Percentiles rank a stretch among this genome's conserved stretches.
These are phyloP conservation scores for Diaporthe eres DNA, from an alignment of 2,329 filamentous ascomycete genomes.

Conservation along the genomic window DNA sequence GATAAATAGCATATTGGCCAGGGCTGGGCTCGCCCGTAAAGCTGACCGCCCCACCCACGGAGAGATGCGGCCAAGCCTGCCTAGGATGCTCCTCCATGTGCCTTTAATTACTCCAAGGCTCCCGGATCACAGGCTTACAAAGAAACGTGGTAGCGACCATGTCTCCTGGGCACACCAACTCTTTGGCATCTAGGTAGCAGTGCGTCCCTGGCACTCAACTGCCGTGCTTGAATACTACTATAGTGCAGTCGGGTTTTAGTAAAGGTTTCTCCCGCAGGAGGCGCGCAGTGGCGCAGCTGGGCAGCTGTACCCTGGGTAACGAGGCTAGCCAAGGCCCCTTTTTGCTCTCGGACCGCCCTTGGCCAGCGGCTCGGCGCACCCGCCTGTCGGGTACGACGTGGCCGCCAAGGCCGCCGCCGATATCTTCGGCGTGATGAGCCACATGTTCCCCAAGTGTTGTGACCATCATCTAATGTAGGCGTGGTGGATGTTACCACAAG, in stretches of 20 bases:
- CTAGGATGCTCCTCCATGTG: slow-evolving; percentile 4
- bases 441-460: neutral
- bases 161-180: neutral
- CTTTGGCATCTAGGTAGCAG: neutral
- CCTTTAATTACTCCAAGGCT: neutral
- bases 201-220: slow-evolving; percentile 4
- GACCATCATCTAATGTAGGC: neutral
- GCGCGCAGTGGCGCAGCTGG: neutral
- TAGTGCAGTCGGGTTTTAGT: neutral
- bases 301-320: neutral
- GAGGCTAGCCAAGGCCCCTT: neutral
- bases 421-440: neutral
- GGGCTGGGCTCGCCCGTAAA: slow-evolving; percentile 16
- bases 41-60: neutral
- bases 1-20: slow-evolving; percentile 16
- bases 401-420: slow-evolving; percentile 12
- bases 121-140: neutral
- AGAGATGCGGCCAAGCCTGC: slow-evolving; percentile 6
- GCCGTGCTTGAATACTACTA: neutral
- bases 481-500: too few species aligned
- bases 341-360: slow-evolving; percentile 15
- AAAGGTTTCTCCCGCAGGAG: neutral
- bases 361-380: slow-evolving; percentile 16
- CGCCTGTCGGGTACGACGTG: slow-evolving; percentile 2
- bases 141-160: neutral